Conservation (phyloP, 345 rosid species). For the Moricandia arvensis region DNA sequence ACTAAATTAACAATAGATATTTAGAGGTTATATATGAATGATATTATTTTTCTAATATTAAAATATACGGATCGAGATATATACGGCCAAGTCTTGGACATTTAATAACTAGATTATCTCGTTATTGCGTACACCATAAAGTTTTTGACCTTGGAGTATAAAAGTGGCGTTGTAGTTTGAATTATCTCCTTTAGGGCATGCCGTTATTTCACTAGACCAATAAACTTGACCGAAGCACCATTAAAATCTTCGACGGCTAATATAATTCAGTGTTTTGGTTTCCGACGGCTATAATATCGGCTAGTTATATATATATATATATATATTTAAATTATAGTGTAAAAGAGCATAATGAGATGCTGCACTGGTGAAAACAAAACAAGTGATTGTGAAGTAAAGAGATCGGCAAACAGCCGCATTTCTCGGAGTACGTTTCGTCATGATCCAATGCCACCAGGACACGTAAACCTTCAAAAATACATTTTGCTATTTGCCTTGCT, state of each 20-base stretch:
- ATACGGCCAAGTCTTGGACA: conserved; percentile 33
- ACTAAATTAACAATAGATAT: conserved; percentile 5
- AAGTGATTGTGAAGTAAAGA: conserved; percentile 62
- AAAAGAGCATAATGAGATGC: conserved; percentile 19
- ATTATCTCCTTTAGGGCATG: neutral
- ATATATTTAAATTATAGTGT: neutral
- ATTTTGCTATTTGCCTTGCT: conserved; percentile 9
- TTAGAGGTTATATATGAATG: neutral
- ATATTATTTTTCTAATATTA: too few relatives aligned
- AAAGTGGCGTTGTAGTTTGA: conserved; percentile 3
- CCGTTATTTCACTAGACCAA: neutral
- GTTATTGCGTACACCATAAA: neutral
- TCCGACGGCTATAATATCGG: neutral
- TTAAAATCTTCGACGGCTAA: neutral
- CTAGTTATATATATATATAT: neutral
- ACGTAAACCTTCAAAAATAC: conserved; percentile 6
- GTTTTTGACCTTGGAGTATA: conserved; percentile 3
- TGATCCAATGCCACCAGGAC: neutral
- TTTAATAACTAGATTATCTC: conserved; percentile 22
- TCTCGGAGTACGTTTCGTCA: conserved; percentile 51
- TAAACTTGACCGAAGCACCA: neutral
- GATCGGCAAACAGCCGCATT: conserved; percentile 78
- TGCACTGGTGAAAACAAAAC: conserved; percentile 23
- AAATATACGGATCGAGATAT: conserved; percentile 6
- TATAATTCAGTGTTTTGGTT: neutral